phyloP scores from a whole-genome alignment of 345 rosid genomes.

The Acer negundo region DNA sequence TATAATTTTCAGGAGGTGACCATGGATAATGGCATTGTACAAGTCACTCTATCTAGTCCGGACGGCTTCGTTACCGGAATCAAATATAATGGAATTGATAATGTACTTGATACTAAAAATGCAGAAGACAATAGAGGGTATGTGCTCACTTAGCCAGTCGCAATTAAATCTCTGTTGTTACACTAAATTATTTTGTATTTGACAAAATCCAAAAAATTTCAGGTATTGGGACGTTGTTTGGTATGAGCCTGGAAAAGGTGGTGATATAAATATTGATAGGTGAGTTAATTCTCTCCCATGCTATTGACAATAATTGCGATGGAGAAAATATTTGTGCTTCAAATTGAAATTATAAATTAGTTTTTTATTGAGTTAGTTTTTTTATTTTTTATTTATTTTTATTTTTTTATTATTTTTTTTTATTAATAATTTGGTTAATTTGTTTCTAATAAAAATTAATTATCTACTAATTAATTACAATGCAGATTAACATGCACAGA shows the following conservation, averaged over 20 bases:
- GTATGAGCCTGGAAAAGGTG: constrained; percentile 45
- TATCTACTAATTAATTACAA: not conserved
- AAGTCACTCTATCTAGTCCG: constrained; percentile 63
- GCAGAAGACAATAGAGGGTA: constrained; percentile 62
- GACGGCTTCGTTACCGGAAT: constrained; percentile 61
- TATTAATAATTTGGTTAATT: not conserved
- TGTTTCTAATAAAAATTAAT: not conserved
- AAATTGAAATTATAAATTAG: too few relatives aligned
- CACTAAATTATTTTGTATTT: not conserved
- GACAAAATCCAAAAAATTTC: not conserved
- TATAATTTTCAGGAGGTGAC: constrained; percentile 46
- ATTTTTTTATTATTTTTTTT: too few relatives aligned
- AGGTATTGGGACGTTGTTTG: constrained; percentile 94
- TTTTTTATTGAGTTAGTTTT: too few relatives aligned
- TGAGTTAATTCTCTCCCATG: constrained; percentile 29
- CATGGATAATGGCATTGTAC: constrained; percentile 65
- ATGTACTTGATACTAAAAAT: constrained; percentile 46
- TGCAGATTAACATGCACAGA: constrained; percentile 54
- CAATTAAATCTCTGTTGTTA: not conserved
- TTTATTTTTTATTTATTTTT: too few relatives aligned
- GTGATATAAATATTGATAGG: constrained; percentile 26
- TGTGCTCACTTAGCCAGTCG: not conserved
- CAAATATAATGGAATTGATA: constrained; percentile 57
- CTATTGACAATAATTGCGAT: not conserved
- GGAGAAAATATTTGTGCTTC: too few relatives aligned